Base-by-base conservation (phyloP, 2,329 filamentous ascomycete species). In the Claviceps sp. region DNA sequence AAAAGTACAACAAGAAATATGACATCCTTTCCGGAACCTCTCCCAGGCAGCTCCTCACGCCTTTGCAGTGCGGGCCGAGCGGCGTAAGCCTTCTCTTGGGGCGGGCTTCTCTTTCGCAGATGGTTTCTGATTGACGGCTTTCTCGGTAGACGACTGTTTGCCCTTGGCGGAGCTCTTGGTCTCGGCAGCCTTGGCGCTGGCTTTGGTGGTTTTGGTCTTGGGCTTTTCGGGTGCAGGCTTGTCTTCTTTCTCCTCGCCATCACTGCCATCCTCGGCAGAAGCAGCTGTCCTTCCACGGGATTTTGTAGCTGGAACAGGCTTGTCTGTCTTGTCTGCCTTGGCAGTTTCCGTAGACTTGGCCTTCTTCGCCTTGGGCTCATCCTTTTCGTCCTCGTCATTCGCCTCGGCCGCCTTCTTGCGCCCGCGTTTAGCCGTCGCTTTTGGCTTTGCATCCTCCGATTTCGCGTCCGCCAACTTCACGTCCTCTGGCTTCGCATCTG, bases 321-420 rank as follows among this genome's bases (percentile, higher is more conserved):
- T 62, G 6, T 56, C 57, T 34, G 55, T 62, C 42, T 58, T 59
- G 18, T 54, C 54, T 4, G 58, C 52, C 42, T 60, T 59, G 14
- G 60, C 57, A 6, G 57, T 16, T 26, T 63, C 61, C 43, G 56
- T 49, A 47, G 64, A 62, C 59, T 65, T 70, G 22, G 64, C 58
- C 57, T 66, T 69, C 54, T 69, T 68, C 24, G 65, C 58, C 50
- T 64, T 60, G 13, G 64, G 63, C 54, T 69, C 59, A 14, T 66
- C 63, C 18, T 66, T 60, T 5, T 65, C 63, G 16, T 65, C 60
- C 4, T 62, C 62, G 7, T 67, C 65, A 11, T 54, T 54, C 3
- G 51, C 61, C 56, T 67, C 54, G 2, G 51, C 61, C 56, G 51
- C 61, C 56, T 67, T 67, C 59, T 67, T 67, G 47, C 64, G 62